phyloP scores from a whole-genome alignment of 441 rosid genomes.

The Populus hybrid region DNA sequence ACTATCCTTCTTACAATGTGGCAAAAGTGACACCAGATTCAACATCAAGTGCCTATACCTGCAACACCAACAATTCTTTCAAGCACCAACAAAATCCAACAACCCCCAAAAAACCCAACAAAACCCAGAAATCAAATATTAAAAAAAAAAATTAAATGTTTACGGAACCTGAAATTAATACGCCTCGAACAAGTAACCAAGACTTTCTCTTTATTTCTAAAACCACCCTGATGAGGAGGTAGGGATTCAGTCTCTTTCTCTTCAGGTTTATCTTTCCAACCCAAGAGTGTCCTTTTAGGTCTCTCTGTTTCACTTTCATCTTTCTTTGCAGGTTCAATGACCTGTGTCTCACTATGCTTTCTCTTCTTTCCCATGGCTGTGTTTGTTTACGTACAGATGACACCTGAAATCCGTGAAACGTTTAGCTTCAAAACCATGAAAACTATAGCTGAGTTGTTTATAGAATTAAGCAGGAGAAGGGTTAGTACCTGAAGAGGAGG shows the following conservation, averaged over 20 bases:
- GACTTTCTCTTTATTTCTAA: conserved; percentile 94
- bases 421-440: not conserved
- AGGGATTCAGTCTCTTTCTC: conserved; percentile 27
- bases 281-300: conserved; percentile 74
- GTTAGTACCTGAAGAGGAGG: not conserved
- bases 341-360: conserved; percentile 60
- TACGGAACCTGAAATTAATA: conserved; percentile 70
- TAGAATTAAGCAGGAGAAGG: not conserved
- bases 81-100: not conserved
- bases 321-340: conserved; percentile 35
- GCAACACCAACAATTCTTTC: not conserved
- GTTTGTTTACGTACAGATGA: not conserved
- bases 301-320: conserved; percentile 60
- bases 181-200: conserved; percentile 94
- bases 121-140: not conserved
- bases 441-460: not conserved
- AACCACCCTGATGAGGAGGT: conserved; percentile 18
- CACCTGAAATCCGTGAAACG: not conserved
- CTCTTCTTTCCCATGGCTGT: conserved; percentile 72
- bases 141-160: not conserved
- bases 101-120: not conserved
- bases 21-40: conserved; percentile 83
- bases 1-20: conserved; percentile 94
- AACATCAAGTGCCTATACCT: conserved; percentile 98
- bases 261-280: conserved; percentile 76